phyloP scores from a whole-genome alignment of 2,329 filamentous ascomycete genomes.

The Graphium sp. region DNA sequence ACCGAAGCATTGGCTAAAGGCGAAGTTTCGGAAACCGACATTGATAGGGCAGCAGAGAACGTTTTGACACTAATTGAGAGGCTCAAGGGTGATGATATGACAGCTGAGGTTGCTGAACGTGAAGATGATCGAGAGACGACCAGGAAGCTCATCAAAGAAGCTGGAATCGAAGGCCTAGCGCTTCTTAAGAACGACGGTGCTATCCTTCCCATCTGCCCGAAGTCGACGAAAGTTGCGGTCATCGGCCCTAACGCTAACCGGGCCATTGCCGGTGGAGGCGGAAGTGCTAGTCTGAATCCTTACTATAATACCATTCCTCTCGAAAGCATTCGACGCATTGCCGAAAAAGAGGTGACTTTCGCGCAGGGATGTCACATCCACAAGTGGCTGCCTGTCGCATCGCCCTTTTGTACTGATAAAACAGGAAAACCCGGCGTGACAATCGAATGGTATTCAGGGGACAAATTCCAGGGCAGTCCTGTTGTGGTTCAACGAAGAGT shows the following conservation, averaged over 20 bases:
- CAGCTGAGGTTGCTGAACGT: constrained; percentile 36
- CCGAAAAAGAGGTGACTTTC: constrained; percentile 38
- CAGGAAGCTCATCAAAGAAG: constrained; percentile 39
- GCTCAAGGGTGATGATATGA: constrained; percentile 42
- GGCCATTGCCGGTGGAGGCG: constrained; percentile 50
- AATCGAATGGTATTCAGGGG: constrained; percentile 48
- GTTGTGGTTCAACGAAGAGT: constrained; percentile 38
- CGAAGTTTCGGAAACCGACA: constrained; percentile 24
- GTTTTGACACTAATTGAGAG: constrained; percentile 42
- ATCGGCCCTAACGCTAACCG: constrained; percentile 53
- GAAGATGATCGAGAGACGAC: constrained; percentile 41
- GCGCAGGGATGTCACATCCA: constrained; percentile 45
- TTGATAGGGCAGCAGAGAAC: constrained; percentile 42
- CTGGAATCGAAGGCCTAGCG: constrained; percentile 44
- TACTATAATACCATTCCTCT: constrained; percentile 51
- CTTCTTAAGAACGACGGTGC: constrained; percentile 45
- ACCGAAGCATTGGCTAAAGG: constrained; percentile 32
- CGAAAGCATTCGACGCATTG: constrained; percentile 39
- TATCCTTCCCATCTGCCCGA: constrained; percentile 39
- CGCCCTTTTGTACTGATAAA: constrained; percentile 37
- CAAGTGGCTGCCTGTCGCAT: constrained; percentile 49
- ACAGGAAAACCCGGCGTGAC: constrained; percentile 42
- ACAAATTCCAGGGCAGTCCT: constrained; percentile 41
- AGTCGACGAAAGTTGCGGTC: constrained; percentile 41
- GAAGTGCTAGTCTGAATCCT: constrained; percentile 50